Conservation (phyloP, 2,329 filamentous ascomycete species). For the Penicillium sp. region DNA sequence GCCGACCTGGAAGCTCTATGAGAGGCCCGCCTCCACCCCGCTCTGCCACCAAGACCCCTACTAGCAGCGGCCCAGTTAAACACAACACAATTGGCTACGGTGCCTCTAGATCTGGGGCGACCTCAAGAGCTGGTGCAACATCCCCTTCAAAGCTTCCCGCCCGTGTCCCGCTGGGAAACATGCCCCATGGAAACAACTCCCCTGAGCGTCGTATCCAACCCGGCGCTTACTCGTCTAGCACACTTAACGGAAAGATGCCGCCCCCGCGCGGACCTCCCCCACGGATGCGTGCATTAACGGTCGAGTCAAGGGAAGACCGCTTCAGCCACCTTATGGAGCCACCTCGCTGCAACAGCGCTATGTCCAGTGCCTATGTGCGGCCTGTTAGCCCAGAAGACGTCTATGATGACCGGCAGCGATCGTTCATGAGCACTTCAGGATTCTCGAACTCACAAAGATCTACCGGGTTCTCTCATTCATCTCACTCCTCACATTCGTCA, state of each 20-base stretch:
- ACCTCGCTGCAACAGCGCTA: conserved; percentile 52
- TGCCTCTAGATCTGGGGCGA: conserved; percentile 30
- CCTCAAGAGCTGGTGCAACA: conserved; percentile 33
- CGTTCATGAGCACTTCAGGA: conserved; percentile 46
- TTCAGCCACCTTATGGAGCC: conserved; percentile 36
- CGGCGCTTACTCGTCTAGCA: conserved; percentile 41
- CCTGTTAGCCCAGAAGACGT: conserved; percentile 73
- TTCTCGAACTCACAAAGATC: conserved; percentile 38
- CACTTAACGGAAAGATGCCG: conserved; percentile 49
- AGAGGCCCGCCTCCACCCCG: conserved; percentile 42
- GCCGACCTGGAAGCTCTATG: conserved; percentile 36
- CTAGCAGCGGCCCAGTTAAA: conserved; percentile 38
- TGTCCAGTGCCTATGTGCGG: conserved; percentile 53
- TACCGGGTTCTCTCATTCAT: conserved; percentile 39
- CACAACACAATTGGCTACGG: conserved; percentile 37
- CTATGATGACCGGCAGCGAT: conserved; percentile 66
- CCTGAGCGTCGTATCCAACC: conserved; percentile 64
- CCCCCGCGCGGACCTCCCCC: conserved; percentile 67
- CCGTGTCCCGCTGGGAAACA: conserved; percentile 46
- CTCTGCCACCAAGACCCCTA: conserved; percentile 48
- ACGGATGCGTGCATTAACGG: conserved; percentile 82
- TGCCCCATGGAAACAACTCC: conserved; percentile 64
- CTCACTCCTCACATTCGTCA: conserved; percentile 43
- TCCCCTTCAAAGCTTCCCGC: conserved; percentile 51
- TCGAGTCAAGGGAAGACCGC: conserved; percentile 47